Evolutionary conservation across 2,329 filamentous ascomycete species (phyloP), one percentile per base, ranked within the genome.

Genomic region (Diaporthe sp.): DNA sequence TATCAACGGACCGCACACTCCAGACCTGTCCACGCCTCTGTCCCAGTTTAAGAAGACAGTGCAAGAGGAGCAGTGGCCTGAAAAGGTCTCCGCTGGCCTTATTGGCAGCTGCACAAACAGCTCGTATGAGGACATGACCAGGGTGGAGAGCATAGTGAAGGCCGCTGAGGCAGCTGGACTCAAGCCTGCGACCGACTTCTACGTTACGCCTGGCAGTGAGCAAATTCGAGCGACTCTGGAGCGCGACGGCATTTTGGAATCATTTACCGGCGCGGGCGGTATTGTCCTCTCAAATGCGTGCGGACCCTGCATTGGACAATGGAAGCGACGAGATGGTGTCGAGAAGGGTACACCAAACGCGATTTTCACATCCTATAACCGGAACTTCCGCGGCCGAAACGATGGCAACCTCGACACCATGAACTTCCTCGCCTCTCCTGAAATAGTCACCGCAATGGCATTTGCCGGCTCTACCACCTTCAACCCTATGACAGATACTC

Each of bases 61-160:
- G 30, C 89, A 93, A 84, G 89, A 93, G 79, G 95, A 98, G 84
- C 87, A 93, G 68, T 99, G 97, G 97, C 97, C 97, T 2, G 91
- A 94, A 82, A 95, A 93, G 77, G 93, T 99, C 76, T 97, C 95
- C 17, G 96, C 97, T 35, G 96, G 96, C 69, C 89, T 99, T 72
- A 99, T 99, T 82, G 97, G 97, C 76, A 98, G 95, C 86, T 99
- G 97, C 88, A 99, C 97, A 68, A 99, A 99, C 89, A 97, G 95
- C 83, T 98, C 97, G 2, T 99, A 98, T 84, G 94, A 98, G 85
- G 97, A 99, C 83, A 99, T 99, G 97, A 97, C 96, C 47, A 93
- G 96, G 76, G 95, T 96, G 19, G 96, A 98, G 85, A 92, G 95
- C 81, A 91, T 99, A 73, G 95, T 98, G 74, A 96, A 96, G 84